Conservation (phyloP, 2,329 filamentous ascomycete species). For the Graphiopsis chlorocephala region DNA sequence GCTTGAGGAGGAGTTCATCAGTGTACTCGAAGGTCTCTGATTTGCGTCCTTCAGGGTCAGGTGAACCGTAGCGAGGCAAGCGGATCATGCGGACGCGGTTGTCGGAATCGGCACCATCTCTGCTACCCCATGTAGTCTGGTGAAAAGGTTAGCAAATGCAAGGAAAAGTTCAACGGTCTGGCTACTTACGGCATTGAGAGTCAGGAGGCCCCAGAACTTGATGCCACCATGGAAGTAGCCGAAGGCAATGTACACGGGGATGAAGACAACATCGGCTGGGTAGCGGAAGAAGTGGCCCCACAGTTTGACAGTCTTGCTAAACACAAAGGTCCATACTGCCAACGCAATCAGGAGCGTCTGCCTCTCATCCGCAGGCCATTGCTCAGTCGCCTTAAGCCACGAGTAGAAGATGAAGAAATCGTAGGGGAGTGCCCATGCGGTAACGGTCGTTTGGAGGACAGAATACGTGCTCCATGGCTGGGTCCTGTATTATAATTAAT, state of each 20-base stretch:
- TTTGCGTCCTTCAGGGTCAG: conserved; percentile 30
- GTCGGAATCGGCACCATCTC: conserved; percentile 84
- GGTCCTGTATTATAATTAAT: conserved; percentile 55
- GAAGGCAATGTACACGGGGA: conserved; percentile 84
- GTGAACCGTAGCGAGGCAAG: conserved; percentile 34
- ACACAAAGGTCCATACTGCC: conserved; percentile 68
- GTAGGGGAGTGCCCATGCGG: conserved; percentile 76
- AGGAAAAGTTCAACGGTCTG: no score
- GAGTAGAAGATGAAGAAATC: conserved; percentile 71
- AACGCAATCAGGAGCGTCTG: conserved; percentile 59
- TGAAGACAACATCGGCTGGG: conserved; percentile 73
- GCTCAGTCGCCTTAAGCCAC: conserved; percentile 65
- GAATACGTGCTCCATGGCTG: conserved; percentile 94
- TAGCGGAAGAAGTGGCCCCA: conserved; percentile 82
- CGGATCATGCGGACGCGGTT: conserved; percentile 66
- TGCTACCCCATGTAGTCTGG: conserved; percentile 93
- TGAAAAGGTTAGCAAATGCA: conserved; percentile 13
- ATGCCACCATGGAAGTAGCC: conserved; percentile 91
- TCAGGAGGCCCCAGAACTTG: conserved; percentile 83
- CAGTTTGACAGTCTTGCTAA: conserved; percentile 89
- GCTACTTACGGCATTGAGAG: conserved; percentile 63
- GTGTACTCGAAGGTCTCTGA: conserved; percentile 33
- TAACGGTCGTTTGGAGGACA: conserved; percentile 87
- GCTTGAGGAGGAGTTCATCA: conserved; percentile 18
- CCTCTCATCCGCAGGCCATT: conserved; percentile 27